Conservation (phyloP, 257 asterid species). For the Agastache rugosa region DNA sequence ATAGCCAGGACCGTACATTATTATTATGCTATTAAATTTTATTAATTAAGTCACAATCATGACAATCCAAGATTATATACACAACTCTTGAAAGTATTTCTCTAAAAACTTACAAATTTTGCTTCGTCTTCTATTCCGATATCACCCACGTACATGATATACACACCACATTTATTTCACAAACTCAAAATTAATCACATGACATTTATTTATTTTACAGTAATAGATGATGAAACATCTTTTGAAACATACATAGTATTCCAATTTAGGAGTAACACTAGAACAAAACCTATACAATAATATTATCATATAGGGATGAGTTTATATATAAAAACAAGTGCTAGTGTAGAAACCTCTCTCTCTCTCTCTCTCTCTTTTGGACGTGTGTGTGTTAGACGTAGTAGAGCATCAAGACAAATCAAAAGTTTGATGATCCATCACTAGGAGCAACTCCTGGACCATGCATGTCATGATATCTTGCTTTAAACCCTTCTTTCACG, state of each 20-base stretch:
- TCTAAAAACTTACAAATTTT: not conserved
- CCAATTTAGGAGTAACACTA: not conserved
- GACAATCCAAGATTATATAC: not conserved
- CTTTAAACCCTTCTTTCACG: conserved; percentile 53
- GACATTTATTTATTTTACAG: too few species aligned
- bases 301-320: too few species aligned
- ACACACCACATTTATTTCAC: not conserved
- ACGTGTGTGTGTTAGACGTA: not conserved
- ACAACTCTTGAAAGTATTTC: not conserved
- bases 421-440: conserved; percentile 42
- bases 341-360: not conserved
- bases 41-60: not conserved
- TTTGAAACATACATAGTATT: not conserved
- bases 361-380: not conserved
- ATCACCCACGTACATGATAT: not conserved
- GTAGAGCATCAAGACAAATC: conserved; percentile 30
- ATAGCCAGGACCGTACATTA: not conserved
- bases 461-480: conserved; percentile 40
- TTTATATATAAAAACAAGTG: too few species aligned
- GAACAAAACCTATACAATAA: not conserved
- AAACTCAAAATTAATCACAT: not conserved
- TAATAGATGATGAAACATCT: not conserved
- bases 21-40: not conserved
- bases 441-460: conserved; percentile 41
- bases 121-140: not conserved